phyloP scores from a whole-genome alignment of 2,329 filamentous ascomycete genomes.

The Penicillium paneum region DNA sequence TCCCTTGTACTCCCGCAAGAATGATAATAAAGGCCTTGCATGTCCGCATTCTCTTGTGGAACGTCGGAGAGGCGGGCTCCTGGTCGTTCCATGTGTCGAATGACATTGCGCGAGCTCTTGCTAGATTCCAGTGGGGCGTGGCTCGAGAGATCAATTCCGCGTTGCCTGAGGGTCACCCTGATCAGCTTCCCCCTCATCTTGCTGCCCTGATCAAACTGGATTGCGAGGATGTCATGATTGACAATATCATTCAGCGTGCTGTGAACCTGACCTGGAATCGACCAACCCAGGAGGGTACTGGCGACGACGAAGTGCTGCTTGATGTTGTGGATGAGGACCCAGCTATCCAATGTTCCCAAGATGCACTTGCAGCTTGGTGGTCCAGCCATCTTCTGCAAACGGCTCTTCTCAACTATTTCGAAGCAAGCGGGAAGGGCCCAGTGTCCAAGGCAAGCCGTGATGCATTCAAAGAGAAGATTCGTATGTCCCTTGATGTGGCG shows the following conservation, averaged over 20 bases:
- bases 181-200: conserved; percentile 73
- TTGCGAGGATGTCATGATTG: conserved; percentile 76
- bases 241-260: conserved; percentile 75
- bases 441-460: conserved; percentile 41
- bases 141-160: conserved; percentile 61
- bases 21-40: conserved; percentile 92
- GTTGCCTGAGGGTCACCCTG: conserved; percentile 54
- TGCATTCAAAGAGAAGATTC: conserved; percentile 54
- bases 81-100: conserved; percentile 64
- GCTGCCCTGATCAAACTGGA: conserved; percentile 72
- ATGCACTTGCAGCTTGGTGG: conserved; percentile 89
- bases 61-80: conserved; percentile 64
- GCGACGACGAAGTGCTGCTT: conserved; percentile 66
- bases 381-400: conserved; percentile 71
- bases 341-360: conserved; percentile 79
- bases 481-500: conserved; percentile 68
- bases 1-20: conserved; percentile 76
- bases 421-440: conserved; percentile 49
- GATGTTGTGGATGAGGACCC: conserved; percentile 81
- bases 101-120: conserved; percentile 67
- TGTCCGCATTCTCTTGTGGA: conserved; percentile 84
- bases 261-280: conserved; percentile 88
- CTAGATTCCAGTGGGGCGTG: conserved; percentile 75
- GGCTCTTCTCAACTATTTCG: conserved; percentile 63
- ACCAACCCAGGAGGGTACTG: conserved; percentile 65